Evolutionary conservation across 805 yeast species (phyloP).

Genomic region (Kuraishia capsulata): DNA sequence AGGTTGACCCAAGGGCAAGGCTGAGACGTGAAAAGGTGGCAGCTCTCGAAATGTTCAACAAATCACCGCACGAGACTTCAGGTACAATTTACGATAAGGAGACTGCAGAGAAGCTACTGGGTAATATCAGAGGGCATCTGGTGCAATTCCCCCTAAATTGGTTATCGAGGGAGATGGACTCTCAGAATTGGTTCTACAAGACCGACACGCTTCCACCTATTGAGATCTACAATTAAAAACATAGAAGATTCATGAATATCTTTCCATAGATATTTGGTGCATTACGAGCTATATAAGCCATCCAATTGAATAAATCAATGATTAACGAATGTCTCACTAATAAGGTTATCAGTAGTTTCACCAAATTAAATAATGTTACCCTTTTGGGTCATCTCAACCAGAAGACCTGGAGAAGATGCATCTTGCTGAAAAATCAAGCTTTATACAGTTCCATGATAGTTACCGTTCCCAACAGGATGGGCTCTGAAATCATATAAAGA

Average conservation of each 20-base stretch:
- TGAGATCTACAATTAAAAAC: slow-evolving; percentile 69
- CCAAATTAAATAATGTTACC: too few relatives aligned
- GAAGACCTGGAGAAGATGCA: too few relatives aligned
- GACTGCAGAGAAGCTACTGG: slow-evolving; percentile 66
- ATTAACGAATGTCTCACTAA: too few relatives aligned
- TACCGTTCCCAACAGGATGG: too few relatives aligned
- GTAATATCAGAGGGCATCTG: slow-evolving; percentile 74
- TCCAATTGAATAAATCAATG: too few relatives aligned
- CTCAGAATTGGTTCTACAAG: slow-evolving; percentile 92
- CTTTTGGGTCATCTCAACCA: too few relatives aligned
- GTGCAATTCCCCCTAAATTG: slow-evolving; percentile 92
- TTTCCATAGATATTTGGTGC: too few relatives aligned
- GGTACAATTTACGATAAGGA: slow-evolving; percentile 40
- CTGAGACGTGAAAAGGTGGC: slow-evolving; percentile 1
- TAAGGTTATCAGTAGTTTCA: too few relatives aligned
- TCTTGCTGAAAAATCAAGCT: too few relatives aligned
- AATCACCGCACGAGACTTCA: not conserved
- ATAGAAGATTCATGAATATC: not conserved
- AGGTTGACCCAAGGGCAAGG: not conserved
- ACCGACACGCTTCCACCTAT: slow-evolving; percentile 92
- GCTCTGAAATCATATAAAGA: too few relatives aligned
- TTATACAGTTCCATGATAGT: too few relatives aligned
- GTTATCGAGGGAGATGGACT: slow-evolving; percentile 78
- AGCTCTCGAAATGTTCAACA: not conserved
- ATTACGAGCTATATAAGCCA: too few relatives aligned